A percentile compares a stretch with the other conserved stretches of the same genome.
These are phyloP conservation scores for Backusella parvicylindrica DNA, from an alignment of 192 early-diverging fungal genomes.

Conservation along the genomic window DNA sequence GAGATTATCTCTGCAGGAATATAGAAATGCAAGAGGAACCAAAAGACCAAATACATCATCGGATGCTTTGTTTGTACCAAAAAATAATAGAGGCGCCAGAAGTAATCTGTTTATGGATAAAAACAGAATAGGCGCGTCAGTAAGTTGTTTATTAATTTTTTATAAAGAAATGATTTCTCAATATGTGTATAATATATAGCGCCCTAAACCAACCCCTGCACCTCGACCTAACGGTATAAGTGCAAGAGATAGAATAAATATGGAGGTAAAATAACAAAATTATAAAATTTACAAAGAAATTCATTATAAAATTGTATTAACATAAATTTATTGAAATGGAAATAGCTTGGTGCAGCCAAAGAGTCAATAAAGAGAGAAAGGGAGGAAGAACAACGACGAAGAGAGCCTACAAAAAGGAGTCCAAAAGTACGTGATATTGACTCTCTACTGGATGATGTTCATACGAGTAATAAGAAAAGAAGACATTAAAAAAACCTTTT, in stretches of 20 bases:
- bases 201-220: background rate
- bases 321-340: background rate
- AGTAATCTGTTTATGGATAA: conserved; percentile 1
- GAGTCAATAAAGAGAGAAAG: background rate
- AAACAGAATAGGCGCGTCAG: background rate
- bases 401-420: background rate
- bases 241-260: background rate
- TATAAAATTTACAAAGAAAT: background rate
- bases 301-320: background rate
- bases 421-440: background rate
- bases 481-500: background rate
- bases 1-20: background rate
- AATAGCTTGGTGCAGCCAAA: background rate
- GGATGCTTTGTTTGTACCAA: background rate
- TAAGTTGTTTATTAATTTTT: background rate
- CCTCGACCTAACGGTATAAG: background rate
- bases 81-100: background rate
- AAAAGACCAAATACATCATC: background rate
- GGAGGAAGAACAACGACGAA: background rate
- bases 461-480: background rate
- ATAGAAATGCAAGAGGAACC: background rate
- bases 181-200: too few relatives aligned
- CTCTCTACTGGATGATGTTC: background rate
- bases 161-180: too few relatives aligned
- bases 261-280: background rate